Percentiles rank a stretch among this genome's conserved stretches.
phyloP scores from a whole-genome alignment of 2,329 filamentous ascomycete genomes.

The Paramyrothecium roridum region DNA sequence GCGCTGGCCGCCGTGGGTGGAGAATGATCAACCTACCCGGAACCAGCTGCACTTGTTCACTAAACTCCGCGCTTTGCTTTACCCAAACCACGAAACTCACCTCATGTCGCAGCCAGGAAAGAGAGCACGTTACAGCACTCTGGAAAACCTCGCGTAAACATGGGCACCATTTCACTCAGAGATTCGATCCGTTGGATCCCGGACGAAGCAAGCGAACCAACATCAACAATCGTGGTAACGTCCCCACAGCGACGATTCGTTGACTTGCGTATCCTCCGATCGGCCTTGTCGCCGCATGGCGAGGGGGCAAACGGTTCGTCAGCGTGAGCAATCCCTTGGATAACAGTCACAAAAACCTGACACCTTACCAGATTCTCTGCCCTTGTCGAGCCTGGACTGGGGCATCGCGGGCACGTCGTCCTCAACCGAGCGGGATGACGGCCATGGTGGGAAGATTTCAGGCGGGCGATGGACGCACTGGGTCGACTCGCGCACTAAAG shows the following conservation, averaged over 20 bases:
- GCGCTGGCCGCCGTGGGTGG: too few relatives aligned
- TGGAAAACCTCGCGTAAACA: slow-evolving; percentile 8
- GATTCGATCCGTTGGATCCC: slow-evolving; percentile 58
- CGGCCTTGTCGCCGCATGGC: slow-evolving; percentile 2
- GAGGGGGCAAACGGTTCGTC: too few relatives aligned
- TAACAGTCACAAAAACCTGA: too few relatives aligned
- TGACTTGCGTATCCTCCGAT: slow-evolving; percentile 53
- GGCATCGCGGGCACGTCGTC: slow-evolving; percentile 58
- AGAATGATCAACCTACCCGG: too few relatives aligned
- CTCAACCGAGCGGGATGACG: slow-evolving; percentile 23
- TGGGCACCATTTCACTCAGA: slow-evolving; percentile 53
- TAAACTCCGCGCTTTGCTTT: too few relatives aligned
- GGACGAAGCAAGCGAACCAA: slow-evolving; percentile 52
- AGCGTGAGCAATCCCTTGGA: too few relatives aligned
- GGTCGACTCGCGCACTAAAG: slow-evolving; percentile 50
- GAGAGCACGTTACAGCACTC: too few relatives aligned
- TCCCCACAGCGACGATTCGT: slow-evolving; percentile 55
- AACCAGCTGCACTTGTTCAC: too few relatives aligned
- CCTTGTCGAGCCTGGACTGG: slow-evolving; percentile 53
- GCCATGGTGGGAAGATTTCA: slow-evolving; percentile 11
- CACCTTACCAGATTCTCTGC: slow-evolving; percentile 4
- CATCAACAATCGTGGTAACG: slow-evolving; percentile 62
- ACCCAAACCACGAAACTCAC: too few relatives aligned
- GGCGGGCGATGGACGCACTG: slow-evolving; percentile 54
- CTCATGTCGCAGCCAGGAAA: too few relatives aligned